These are phyloP conservation scores for Dendrothele bispora DNA, from an alignment of 768 basidiomycete species.

Conservation along the genomic window DNA sequence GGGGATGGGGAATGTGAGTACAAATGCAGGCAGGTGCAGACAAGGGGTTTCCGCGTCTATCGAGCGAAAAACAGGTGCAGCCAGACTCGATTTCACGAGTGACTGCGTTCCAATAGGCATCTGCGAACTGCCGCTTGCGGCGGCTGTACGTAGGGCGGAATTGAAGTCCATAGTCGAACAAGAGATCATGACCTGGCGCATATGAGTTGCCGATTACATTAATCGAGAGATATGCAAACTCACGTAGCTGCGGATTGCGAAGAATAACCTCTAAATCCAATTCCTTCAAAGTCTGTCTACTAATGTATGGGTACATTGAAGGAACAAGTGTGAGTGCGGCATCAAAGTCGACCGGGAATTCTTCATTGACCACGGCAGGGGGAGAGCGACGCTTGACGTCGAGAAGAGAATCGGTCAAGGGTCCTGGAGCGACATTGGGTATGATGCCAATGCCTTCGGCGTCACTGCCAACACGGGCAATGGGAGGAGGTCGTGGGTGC, in stretches of 20 bases:
- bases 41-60: conserved; percentile 53
- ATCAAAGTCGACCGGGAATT: conserved; percentile 38
- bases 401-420: conserved; percentile 44
- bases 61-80: conserved; percentile 84
- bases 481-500: conserved; percentile 25
- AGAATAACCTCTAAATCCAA: conserved; percentile 85
- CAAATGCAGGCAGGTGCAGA: conserved; percentile 57
- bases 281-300: conserved; percentile 79
- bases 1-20: conserved; percentile 40
- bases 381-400: conserved; percentile 27
- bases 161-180: conserved; percentile 84
- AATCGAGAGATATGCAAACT: conserved; percentile 32
- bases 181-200: conserved; percentile 77
- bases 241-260: conserved; percentile 88
- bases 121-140: conserved; percentile 68
- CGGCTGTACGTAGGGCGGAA: conserved; percentile 77
- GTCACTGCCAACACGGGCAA: conserved; percentile 36
- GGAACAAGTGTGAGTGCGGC: conserved; percentile 59
- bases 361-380: conserved; percentile 26
- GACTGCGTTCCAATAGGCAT: conserved; percentile 86
- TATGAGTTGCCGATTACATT: conserved; percentile 13
- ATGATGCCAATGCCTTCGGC: conserved; percentile 48
- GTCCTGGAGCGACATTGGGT: conserved; percentile 41
- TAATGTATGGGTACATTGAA: conserved; percentile 72
- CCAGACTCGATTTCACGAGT: conserved; percentile 74